Evolutionary conservation across 176 grass and related monocot genomes (phyloP), one percentile per base, ranked within the genome.

Genomic region (Alloteropsis semialata): DNA sequence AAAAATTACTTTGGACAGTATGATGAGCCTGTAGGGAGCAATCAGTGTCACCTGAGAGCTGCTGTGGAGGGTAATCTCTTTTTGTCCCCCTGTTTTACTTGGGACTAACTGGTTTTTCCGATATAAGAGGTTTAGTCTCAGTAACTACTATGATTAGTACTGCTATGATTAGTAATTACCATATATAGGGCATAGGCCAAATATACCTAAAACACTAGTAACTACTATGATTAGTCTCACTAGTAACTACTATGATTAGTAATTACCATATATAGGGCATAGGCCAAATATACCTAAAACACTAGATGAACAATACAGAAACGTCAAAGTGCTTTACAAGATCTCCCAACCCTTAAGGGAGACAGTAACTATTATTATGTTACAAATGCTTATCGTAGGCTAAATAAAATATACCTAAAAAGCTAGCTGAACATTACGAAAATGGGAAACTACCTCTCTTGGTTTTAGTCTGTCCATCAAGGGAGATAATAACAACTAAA

Each of bases 271-370:
- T n/a, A n/a, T 68, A 59, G 76, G 60, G 38, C 50, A 73, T 75
- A 80, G 69, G 50, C 69, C 76, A 88, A 59, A 80, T 68, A 84
- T 84, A 75, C 81, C 75, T 74, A 58, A 84, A 41, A 45, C 29
- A 58, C n/a, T 45, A 79, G 27, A 29, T 73, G 27, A 88, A 37
- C 6, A 78, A n/a, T 54, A 29, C 28, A 57, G 29, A 78, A 77
- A 79, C 32, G 29, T 37, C 45, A 84, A 29, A 11, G 8, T 56
- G 36, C n/a, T 65, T 46, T 64, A 4, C 63, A 57, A 57, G 22
- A 46, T 53, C 10, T 21, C 79, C 48, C 51, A 73, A 48, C 21
- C 27, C 32, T 82, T 59, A 55, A 81, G 28, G n/a, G 39, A 19
- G 4, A 6, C 29, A 72, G 5, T 39, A 49, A 44, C 33, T 38